Evolutionary conservation across 495 filamentous ascomycete genomes (phyloP).

Genomic region (Penicillium lividum): DNA sequence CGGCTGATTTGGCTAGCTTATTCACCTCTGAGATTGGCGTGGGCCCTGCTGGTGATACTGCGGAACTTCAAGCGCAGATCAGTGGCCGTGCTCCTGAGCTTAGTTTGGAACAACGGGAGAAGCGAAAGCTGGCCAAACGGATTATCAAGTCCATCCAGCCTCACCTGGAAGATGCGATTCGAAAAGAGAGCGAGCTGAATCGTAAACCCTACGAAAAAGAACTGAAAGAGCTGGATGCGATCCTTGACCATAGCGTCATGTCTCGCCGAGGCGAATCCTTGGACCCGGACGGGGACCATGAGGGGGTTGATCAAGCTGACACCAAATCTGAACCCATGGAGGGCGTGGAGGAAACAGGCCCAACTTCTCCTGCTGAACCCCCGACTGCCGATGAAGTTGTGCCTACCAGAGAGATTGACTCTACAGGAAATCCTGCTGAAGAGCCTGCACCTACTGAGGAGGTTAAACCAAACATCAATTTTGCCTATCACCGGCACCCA

Average conservation of each 20-base stretch:
- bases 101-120: conserved; percentile 63
- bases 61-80: conserved; percentile 54
- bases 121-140: conserved; percentile 72
- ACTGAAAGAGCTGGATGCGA: conserved; percentile 68
- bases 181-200: conserved; percentile 76
- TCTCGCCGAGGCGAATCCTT: conserved; percentile 44
- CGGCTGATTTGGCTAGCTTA: conserved; percentile 66
- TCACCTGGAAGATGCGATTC: conserved; percentile 71
- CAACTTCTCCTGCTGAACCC: conserved; percentile 1
- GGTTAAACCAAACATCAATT: conserved; percentile 11
- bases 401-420: neutral
- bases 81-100: conserved; percentile 56
- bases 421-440: conserved; percentile 13
- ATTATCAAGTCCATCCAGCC: conserved; percentile 80
- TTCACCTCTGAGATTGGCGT: conserved; percentile 68
- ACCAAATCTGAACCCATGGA: conserved; percentile 19
- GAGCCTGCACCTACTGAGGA: conserved; percentile 19
- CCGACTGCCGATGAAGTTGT: conserved; percentile 6
- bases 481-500: conserved; percentile 24
- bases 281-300: conserved; percentile 30
- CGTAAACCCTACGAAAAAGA: conserved; percentile 68
- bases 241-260: conserved; percentile 63
- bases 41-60: conserved; percentile 51
- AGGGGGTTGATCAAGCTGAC: conserved; percentile 17
- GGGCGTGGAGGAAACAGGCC: conserved; percentile 19